Conservation (phyloP, 345 rosid genomes). For the Syzygium aromaticum region DNA sequence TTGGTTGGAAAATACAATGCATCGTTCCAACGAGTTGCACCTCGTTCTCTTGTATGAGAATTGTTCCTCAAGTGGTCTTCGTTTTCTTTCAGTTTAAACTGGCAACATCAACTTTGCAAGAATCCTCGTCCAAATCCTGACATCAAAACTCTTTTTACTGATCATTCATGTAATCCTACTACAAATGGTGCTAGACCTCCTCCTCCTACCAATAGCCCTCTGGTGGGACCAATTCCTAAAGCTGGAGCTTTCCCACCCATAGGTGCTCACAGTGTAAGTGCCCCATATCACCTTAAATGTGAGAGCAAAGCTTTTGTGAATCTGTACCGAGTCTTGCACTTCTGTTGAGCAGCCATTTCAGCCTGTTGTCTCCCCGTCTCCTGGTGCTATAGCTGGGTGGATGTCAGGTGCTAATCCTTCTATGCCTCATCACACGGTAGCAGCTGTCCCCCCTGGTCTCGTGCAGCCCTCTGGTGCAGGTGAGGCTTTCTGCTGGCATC, state of each 20-base stretch:
- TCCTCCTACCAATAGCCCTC: conserved; percentile 51
- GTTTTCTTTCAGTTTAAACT: conserved; percentile 53
- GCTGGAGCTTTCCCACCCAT: conserved; percentile 58
- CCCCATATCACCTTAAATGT: background rate
- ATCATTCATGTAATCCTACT: conserved; percentile 65
- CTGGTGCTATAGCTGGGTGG: conserved; percentile 74
- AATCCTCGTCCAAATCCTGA: conserved; percentile 90
- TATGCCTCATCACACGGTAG: conserved; percentile 39
- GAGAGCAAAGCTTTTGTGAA: background rate
- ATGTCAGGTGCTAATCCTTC: conserved; percentile 48
- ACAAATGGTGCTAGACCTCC: conserved; percentile 68
- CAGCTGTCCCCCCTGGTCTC: conserved; percentile 32
- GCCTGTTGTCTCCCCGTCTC: conserved; percentile 50
- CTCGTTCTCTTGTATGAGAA: background rate
- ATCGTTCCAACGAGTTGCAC: background rate
- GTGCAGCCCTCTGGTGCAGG: conserved; percentile 40
- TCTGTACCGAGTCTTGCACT: background rate
- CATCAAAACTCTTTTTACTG: conserved; percentile 78
- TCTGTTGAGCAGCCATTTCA: conserved; percentile 61
- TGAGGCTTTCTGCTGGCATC: background rate
- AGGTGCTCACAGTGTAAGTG: conserved; percentile 69
- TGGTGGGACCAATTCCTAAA: conserved; percentile 65
- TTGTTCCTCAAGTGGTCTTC: background rate
- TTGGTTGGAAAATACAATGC: background rate
- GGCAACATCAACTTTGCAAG: conserved; percentile 97